A percentile compares a stretch with the other conserved stretches of the same genome.
phyloP scores from a whole-genome alignment of 129 eudicot genomes.

The Helianthus tuberosus region DNA sequence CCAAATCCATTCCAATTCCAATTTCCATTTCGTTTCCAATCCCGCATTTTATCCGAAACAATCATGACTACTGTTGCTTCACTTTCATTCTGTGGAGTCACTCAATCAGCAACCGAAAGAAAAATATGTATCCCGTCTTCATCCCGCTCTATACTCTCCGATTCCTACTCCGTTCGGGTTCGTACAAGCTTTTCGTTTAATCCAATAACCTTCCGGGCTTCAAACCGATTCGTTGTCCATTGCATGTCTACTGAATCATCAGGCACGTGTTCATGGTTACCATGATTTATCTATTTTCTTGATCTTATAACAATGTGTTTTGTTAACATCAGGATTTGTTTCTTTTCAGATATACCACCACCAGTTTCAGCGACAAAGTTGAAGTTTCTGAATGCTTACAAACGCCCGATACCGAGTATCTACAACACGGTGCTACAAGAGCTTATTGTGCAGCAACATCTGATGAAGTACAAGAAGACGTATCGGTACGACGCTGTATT shows the following conservation, averaged over 20 bases:
- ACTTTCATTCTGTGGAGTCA: conserved; percentile 46
- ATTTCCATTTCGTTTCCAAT: not conserved
- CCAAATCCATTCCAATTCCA: not conserved
- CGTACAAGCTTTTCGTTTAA: no score
- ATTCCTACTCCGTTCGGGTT: not conserved
- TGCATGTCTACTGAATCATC: no score
- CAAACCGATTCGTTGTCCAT: no score
- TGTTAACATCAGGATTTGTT: no score
- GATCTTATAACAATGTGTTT: not conserved
- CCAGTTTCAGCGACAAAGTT: conserved; percentile 80
- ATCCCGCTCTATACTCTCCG: no score
- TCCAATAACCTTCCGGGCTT: no score
- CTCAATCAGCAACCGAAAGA: conserved; percentile 55
- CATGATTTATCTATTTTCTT: no score
- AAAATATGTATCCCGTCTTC: conserved; percentile 10
- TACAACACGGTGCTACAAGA: conserved; percentile 89
- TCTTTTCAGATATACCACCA: conserved; percentile 27
- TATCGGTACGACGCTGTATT: conserved; percentile 76
- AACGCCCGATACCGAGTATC: conserved; percentile 89
- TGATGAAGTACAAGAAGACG: conserved; percentile 81
- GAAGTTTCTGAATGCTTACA: conserved; percentile 80
- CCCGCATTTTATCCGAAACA: conserved; percentile 1
- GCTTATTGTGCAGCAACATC: conserved; percentile 87
- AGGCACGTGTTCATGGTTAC: no score
- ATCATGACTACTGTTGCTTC: conserved; percentile 74